Evolutionary conservation across 768 basidiomycete species (phyloP), one percentile per base, ranked within the genome.

Genomic region (Boletus sp.): DNA sequence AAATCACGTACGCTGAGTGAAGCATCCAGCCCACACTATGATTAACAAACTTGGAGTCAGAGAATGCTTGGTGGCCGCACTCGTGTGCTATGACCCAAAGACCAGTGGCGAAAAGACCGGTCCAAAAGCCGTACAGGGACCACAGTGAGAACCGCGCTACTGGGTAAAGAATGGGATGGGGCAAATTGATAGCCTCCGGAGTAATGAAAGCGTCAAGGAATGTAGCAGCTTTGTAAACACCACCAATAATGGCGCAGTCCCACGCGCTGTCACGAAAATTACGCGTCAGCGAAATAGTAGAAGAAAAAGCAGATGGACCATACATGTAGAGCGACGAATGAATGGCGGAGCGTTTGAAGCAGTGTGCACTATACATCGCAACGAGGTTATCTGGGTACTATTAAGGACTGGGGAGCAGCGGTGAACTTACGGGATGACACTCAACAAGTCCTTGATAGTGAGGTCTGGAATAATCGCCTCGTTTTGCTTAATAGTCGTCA

Each of bases 31-130:
- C 96, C 53, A 94, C 90, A 42, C 83, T 73, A 79, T 98, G 91
- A 79, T 98, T 98, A 73, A 97, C 79, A 30, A 77, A 69, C 77
- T 95, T 96, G 50, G 87, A 94, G 60, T 93, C 86, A 1, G 94
- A 98, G 78, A 93, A 99, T 0, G 91, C 90, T 71, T 96, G 93
- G 71, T 99, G 96, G 30, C 96, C 96, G 63, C 92, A 94, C 73
- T 98, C 94, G 67, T 96, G 93, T 43, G 87, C 94, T 55, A 96
- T 77, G 59, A 94, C 88, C 96, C 96, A 98, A 48, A 98, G 76
- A 55, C 96, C 96, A 19, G 95, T 98, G 5, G 79, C 87, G 56
- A 93, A 89, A 30, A 96, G 83, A 51, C 96, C 94, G 6, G 86
- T 74, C 67, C 80, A 82, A 74, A 96, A 89, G 30, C 84, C 79